Conservation (phyloP, 2,329 filamentous ascomycete species). For the Epichloe bromicola region DNA sequence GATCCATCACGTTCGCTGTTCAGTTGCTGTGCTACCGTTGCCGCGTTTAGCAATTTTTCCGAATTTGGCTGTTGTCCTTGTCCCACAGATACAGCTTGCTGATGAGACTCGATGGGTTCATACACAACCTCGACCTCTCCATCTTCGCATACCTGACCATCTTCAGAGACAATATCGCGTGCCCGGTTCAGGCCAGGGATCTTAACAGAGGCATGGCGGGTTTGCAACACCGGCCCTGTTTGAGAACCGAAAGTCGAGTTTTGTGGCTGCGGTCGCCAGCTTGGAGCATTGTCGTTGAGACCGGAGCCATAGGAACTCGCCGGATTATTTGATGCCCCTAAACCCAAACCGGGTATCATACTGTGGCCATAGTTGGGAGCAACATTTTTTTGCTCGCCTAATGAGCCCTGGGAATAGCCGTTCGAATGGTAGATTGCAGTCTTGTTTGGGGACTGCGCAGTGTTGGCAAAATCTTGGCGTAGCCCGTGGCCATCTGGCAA, state of each 20-base stretch:
- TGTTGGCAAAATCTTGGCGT: constrained; percentile 11
- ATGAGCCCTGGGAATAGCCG: neutral
- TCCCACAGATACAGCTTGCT: neutral
- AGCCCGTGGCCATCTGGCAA: constrained; percentile 12
- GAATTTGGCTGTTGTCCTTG: neutral
- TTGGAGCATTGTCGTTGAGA: constrained; percentile 1
- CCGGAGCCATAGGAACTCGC: constrained; percentile 9
- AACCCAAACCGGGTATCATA: constrained; percentile 22
- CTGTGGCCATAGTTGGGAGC: constrained; percentile 12
- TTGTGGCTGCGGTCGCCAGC: neutral
- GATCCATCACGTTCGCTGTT: constrained; percentile 34
- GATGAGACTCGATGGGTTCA: constrained; percentile 22
- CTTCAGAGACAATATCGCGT: constrained; percentile 34
- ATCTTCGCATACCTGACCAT: constrained; percentile 65
- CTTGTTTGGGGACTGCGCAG: constrained; percentile 8
- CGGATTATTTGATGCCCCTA: constrained; percentile 13
- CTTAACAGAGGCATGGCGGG: neutral
- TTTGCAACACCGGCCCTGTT: neutral
- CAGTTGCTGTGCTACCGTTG: neutral
- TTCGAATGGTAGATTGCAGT: constrained; percentile 5
- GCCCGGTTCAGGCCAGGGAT: constrained; percentile 1
- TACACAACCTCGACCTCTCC: constrained; percentile 44
- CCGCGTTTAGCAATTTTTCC: neutral
- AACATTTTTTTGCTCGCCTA: constrained; percentile 11
- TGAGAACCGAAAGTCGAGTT: neutral